phyloP scores from a whole-genome alignment of 768 basidiomycete species.

The Pleurotus cornucopiae region DNA sequence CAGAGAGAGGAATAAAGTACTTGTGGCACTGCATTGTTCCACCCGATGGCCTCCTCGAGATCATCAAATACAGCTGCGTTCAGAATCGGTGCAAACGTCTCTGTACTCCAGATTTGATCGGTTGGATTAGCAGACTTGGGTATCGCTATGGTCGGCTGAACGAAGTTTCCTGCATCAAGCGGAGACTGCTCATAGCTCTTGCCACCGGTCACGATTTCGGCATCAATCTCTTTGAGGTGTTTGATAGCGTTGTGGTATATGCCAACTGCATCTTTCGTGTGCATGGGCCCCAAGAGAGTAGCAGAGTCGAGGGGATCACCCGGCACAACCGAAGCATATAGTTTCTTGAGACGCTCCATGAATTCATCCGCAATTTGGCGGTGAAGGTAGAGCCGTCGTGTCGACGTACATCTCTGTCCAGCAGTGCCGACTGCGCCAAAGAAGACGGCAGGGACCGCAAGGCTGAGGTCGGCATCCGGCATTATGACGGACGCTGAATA shows the following conservation, averaged over 20 bases:
- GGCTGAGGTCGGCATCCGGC: conserved; percentile 87
- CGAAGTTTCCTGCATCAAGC: conserved; percentile 76
- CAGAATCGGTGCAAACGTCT: conserved; percentile 87
- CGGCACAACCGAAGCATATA: conserved; percentile 68
- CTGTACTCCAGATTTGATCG: conserved; percentile 68
- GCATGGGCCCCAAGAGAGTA: conserved; percentile 86
- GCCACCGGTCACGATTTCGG: conserved; percentile 77
- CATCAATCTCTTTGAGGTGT: conserved; percentile 58
- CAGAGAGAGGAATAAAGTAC: conserved; percentile 22
- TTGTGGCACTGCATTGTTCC: conserved; percentile 89
- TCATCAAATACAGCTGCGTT: conserved; percentile 85
- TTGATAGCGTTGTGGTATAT: conserved; percentile 61
- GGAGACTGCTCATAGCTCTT: conserved; percentile 44
- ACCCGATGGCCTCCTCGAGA: conserved; percentile 79
- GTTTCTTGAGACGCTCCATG: conserved; percentile 64
- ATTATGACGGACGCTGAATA: conserved; percentile 81
- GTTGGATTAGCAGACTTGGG: conserved; percentile 52
- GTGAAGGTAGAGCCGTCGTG: conserved; percentile 87
- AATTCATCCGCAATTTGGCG: conserved; percentile 72
- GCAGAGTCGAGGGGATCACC: conserved; percentile 79
- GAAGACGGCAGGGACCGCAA: conserved; percentile 87
- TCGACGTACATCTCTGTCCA: conserved; percentile 85
- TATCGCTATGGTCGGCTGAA: conserved; percentile 80
- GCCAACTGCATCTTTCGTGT: conserved; percentile 64
- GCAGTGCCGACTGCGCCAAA: conserved; percentile 89